These are phyloP conservation scores for Raffaelea deltoideospora DNA, from an alignment of 2,329 filamentous ascomycete species.

Conservation along the genomic window DNA sequence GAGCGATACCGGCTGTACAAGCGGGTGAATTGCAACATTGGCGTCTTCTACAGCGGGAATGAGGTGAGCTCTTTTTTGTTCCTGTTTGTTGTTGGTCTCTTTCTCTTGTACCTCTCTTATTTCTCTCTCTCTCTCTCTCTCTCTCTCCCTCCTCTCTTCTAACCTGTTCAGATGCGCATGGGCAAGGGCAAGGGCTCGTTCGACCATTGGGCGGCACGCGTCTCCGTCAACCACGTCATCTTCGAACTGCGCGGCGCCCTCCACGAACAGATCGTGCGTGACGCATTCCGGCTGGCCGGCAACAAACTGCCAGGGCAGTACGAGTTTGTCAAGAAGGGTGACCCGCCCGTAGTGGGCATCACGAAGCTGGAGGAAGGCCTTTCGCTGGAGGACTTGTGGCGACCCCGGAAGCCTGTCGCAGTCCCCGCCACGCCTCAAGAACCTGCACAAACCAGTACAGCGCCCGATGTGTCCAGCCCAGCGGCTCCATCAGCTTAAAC, in stretches of 20 bases:
- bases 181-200: conserved; percentile 97
- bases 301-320: conserved; percentile 87
- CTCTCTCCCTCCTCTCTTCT: neutral
- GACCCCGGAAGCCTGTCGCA: conserved; percentile 49
- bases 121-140: neutral
- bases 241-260: conserved; percentile 86
- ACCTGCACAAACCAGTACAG: too few species aligned
- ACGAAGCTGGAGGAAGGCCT: conserved; percentile 74
- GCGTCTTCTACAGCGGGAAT: conserved; percentile 90
- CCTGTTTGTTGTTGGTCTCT: neutral
- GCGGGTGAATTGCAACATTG: conserved; percentile 80
- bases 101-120: neutral
- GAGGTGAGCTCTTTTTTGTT: conserved; percentile 39
- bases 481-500: too few species aligned
- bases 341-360: conserved; percentile 77
- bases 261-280: conserved; percentile 86
- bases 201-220: conserved; percentile 86
- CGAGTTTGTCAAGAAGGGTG: conserved; percentile 88
- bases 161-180: conserved; percentile 71
- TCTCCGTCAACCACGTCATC: conserved; percentile 79
- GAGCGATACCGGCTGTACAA: conserved; percentile 89
- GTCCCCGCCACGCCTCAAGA: conserved; percentile 3
- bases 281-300: conserved; percentile 86
- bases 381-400: conserved; percentile 70
- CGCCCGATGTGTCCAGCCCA: too few species aligned